Percentiles rank a stretch among this genome's conserved stretches.
These are phyloP conservation scores for Remersonia thermophila DNA, from an alignment of 2,329 filamentous ascomycete genomes.

Conservation along the genomic window DNA sequence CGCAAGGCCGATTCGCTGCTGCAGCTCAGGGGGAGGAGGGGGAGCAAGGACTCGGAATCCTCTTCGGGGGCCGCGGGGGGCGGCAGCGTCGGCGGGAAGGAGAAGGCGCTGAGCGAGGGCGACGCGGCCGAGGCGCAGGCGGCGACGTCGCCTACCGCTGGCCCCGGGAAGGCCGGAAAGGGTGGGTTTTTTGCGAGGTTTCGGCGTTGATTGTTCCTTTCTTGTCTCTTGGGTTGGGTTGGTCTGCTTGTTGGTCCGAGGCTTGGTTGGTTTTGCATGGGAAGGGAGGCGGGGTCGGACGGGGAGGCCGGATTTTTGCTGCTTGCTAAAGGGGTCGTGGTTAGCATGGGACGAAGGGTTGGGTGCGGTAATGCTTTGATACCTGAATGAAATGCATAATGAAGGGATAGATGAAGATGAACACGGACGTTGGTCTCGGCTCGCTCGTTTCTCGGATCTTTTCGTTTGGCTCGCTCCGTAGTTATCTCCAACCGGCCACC, in stretches of 20 bases:
- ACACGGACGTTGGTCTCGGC: too few relatives aligned
- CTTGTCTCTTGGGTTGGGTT: conserved; percentile 3
- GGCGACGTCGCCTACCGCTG: not conserved
- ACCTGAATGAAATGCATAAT: too few relatives aligned
- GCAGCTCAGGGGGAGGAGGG: conserved; percentile 32
- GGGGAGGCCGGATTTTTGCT: too few relatives aligned
- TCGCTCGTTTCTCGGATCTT: too few relatives aligned
- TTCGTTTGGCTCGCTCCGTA: too few relatives aligned
- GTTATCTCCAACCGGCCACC: too few relatives aligned
- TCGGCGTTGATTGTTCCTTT: conserved; percentile 24
- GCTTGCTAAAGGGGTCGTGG: too few relatives aligned
- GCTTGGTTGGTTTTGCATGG: too few relatives aligned
- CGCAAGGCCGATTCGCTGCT: conserved; percentile 37
- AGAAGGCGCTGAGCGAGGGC: not conserved
- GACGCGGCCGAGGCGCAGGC: not conserved
- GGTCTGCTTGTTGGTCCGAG: not conserved
- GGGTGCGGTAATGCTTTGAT: too few relatives aligned
- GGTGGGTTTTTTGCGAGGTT: conserved; percentile 32
- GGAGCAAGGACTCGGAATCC: conserved; percentile 13
- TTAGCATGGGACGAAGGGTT: too few relatives aligned
- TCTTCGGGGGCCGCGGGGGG: not conserved
- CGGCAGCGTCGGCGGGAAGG: not conserved
- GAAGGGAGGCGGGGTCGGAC: too few relatives aligned
- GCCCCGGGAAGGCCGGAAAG: conserved; percentile 22
- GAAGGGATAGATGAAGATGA: too few relatives aligned